Evolutionary conservation across 2,329 filamentous ascomycete species (phyloP), one percentile per base, ranked within the genome.

Genomic region (Diplodia corticola): DNA sequence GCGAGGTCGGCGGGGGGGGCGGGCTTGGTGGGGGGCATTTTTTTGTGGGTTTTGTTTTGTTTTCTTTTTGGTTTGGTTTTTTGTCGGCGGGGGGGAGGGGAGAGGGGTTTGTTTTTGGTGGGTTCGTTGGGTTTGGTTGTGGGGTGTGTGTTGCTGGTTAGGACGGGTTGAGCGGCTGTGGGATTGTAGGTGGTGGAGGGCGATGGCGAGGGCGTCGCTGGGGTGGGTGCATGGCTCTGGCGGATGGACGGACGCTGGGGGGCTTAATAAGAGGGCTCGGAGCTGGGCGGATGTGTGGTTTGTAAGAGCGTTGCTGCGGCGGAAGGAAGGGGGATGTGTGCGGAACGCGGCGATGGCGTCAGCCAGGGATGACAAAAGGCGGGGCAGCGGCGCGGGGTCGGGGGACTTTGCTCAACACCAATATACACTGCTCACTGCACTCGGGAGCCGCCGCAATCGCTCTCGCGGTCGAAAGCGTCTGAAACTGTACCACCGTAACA

Each of bases 11-110:
- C 26, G 69, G 50, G 55, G 30, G 57, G 24, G n/a, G n/a, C n/a
- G n/a, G n/a, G n/a, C n/a, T 26, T 20, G n/a, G n/a, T 30, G 22
- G 17, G 44, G 80, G 84, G 44, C 84, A 84, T n/a, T 73, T 86
- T 33, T 33, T 33, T 33, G 30, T 4, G 28, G 28, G 28, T 28
- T 28, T 28, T 28, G 28, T 28, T 33, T 7, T 0, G 30, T n/a
- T n/a, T 73, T 86, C 12, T 33, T 33, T 33, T 7, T 4, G 28
- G 28, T 3, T 28, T 28, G 3, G 3, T 3, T 28, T 33, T 7
- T 0, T 7, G 59, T 75, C 10, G 72, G 73, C 26, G 69, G 50
- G 55, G 30, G 57, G 24, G n/a, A n/a, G n/a, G n/a, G n/a, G n/a
- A 10, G 30, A 28, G 28, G 28, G 28, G 3, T 28, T 28, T 28